phyloP scores from a whole-genome alignment of 148 eudicot species.

The Linanthus parryae region DNA sequence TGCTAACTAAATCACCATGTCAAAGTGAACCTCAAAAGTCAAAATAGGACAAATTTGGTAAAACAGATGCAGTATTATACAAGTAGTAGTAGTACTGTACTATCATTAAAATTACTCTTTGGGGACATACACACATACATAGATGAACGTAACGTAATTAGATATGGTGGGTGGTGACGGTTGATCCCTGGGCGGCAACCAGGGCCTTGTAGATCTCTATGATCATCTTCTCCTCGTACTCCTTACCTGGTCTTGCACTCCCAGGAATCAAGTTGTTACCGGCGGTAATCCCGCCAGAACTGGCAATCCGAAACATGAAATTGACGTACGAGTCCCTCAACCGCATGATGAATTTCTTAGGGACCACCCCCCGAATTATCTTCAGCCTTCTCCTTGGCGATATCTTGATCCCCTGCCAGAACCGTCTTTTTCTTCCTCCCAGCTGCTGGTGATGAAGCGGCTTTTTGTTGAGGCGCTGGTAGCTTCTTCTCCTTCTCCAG shows the following conservation, averaged over 20 bases:
- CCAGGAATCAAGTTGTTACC: conserved; percentile 15
- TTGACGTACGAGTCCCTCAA: conserved; percentile 70
- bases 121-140: no score
- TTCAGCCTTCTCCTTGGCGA: conserved; percentile 29
- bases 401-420: conserved; percentile 50
- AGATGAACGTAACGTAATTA: no score
- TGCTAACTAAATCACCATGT: no score
- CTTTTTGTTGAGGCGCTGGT: conserved; percentile 29
- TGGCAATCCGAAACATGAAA: conserved; percentile 59
- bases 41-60: no score
- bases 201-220: conserved; percentile 64
- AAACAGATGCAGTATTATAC: no score
- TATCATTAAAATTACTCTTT: no score
- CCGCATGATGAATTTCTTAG: conserved; percentile 49
- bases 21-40: no score
- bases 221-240: conserved; percentile 76
- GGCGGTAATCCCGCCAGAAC: conserved; percentile 25
- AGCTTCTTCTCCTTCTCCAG: conserved; percentile 52
- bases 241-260: conserved; percentile 38
- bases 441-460: conserved; percentile 14
- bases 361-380: no score
- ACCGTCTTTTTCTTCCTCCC: conserved; percentile 23
- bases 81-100: no score
- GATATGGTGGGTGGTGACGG: no score
- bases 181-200: conserved; percentile 58